Evolutionary conservation across 768 basidiomycete species (phyloP).

Genomic region (Collybiopsis luxurians): DNA sequence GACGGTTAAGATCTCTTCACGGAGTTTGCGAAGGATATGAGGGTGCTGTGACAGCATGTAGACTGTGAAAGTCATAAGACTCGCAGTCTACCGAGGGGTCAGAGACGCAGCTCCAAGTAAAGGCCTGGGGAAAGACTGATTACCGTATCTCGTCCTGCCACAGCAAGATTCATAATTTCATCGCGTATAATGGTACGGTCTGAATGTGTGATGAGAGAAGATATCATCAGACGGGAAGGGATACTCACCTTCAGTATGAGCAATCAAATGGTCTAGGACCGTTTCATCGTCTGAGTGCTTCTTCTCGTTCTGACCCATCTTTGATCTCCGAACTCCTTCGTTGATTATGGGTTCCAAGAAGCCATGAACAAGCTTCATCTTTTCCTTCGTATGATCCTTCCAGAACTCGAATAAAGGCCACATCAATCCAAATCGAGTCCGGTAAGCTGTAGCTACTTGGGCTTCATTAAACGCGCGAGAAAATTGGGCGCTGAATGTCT

Average conservation of each 20-base stretch:
- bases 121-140: not conserved
- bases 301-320: slow-evolving; percentile 18
- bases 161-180: slow-evolving; percentile 41
- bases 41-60: slow-evolving; percentile 58
- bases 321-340: slow-evolving; percentile 31
- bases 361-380: slow-evolving; percentile 44
- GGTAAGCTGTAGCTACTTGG: slow-evolving; percentile 37
- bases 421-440: slow-evolving; percentile 36
- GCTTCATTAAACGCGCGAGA: slow-evolving; percentile 48
- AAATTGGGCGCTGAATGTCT: slow-evolving; percentile 32
- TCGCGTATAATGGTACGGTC: slow-evolving; percentile 42
- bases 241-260: slow-evolving; percentile 46
- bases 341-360: slow-evolving; percentile 54
- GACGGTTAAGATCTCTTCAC: slow-evolving; percentile 45
- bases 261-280: slow-evolving; percentile 52
- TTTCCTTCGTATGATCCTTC: slow-evolving; percentile 41
- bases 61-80: slow-evolving; percentile 48
- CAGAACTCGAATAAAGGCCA: slow-evolving; percentile 58
- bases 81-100: slow-evolving; percentile 52
- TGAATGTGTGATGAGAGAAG: not conserved
- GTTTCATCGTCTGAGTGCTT: slow-evolving; percentile 32
- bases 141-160: slow-evolving; percentile 45
- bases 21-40: slow-evolving; percentile 39
- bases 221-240: not conserved
- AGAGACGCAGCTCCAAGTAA: too few species aligned